A percentile compares a stretch with the other conserved stretches of the same genome.
phyloP scores from a whole-genome alignment of 441 rosid genomes.

The Daphne laureola region DNA sequence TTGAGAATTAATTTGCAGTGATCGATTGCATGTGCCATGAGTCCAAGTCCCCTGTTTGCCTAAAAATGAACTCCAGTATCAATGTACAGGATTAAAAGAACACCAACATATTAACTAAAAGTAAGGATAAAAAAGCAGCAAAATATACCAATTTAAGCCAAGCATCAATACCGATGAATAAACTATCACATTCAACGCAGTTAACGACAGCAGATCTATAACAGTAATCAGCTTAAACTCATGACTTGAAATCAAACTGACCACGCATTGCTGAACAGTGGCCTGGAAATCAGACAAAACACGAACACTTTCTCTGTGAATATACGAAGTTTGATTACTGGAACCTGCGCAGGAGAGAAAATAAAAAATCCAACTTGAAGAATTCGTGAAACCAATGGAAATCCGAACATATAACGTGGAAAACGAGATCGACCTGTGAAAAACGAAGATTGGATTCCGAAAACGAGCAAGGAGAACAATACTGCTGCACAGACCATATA shows the following conservation, averaged over 20 bases:
- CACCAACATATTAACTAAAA: too few species aligned
- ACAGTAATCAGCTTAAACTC: not conserved
- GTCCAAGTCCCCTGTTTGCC: constrained; percentile 91
- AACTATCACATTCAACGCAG: not conserved
- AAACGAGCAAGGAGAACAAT: constrained; percentile 47
- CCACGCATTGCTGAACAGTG: constrained; percentile 64
- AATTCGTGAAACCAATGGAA: not conserved
- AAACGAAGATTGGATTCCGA: constrained; percentile 60
- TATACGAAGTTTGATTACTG: constrained; percentile 20
- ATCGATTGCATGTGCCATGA: constrained; percentile 57
- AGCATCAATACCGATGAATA: not conserved
- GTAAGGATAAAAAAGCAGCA: too few species aligned
- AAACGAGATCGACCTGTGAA: constrained; percentile 42
- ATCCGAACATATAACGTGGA: not conserved
- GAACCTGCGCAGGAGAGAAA: constrained; percentile 18
- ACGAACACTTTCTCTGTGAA: constrained; percentile 25
- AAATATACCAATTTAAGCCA: not conserved
- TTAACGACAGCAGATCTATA: not conserved
- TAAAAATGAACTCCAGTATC: constrained; percentile 10
- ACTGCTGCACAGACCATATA: constrained; percentile 50
- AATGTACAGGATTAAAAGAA: not conserved
- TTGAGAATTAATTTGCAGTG: constrained; percentile 78
- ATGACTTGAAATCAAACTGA: constrained; percentile 16
- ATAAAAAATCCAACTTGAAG: not conserved
- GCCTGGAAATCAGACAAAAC: constrained; percentile 48